Percentiles rank a stretch among this genome's conserved stretches.
Conservation (phyloP, 805 yeast genomes). For the Diddensiella santjacobensis region DNA sequence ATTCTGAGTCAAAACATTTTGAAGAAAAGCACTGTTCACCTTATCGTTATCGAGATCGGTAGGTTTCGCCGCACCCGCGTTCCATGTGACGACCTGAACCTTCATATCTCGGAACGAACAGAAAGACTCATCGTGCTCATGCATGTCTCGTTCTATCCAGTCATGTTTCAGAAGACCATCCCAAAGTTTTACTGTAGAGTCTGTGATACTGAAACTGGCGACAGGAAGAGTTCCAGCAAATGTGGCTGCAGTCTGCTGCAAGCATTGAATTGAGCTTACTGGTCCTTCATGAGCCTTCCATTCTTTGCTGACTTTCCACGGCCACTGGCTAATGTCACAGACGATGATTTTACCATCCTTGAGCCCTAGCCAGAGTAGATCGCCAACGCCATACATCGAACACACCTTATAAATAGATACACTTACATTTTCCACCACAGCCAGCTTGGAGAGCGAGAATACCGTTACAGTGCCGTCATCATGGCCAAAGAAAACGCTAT, state of each 20-base stretch:
- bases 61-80: constrained; percentile 39
- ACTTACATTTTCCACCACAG: constrained; percentile 31
- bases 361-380: constrained; percentile 37
- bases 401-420: constrained; percentile 30
- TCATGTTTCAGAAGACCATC: constrained; percentile 34
- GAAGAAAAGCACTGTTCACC: constrained; percentile 22
- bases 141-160: constrained; percentile 32
- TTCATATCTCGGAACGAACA: constrained; percentile 26
- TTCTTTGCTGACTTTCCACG: constrained; percentile 35
- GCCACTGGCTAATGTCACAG: constrained; percentile 28
- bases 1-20: constrained; percentile 18
- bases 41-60: constrained; percentile 24
- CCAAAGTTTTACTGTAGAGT: constrained; percentile 30
- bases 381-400: constrained; percentile 28
- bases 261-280: constrained; percentile 21
- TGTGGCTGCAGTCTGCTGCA: constrained; percentile 11
- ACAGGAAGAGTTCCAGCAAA: constrained; percentile 27
- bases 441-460: constrained; percentile 24
- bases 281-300: constrained; percentile 38
- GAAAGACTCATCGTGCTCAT: constrained; percentile 27
- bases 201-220: constrained; percentile 23
- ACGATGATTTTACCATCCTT: constrained; percentile 36
- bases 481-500: constrained; percentile 37
- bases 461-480: constrained; percentile 38
- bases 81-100: constrained; percentile 39